phyloP scores from a whole-genome alignment of 2,329 filamentous ascomycete genomes.

The Diplodia mutila region DNA sequence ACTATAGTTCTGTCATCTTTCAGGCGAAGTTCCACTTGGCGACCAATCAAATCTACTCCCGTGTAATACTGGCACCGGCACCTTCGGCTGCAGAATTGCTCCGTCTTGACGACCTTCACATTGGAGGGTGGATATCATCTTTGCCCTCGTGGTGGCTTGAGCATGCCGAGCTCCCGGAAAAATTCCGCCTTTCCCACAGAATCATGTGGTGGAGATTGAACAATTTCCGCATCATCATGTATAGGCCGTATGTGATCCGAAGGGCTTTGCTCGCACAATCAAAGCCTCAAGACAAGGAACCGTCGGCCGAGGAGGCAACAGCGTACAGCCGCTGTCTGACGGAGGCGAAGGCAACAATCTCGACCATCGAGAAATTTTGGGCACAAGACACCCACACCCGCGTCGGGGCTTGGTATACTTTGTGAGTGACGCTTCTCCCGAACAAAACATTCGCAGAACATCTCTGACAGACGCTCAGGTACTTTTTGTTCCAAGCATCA shows the following conservation, averaged over 20 bases:
- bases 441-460: too few species aligned
- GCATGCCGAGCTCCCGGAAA: conserved; percentile 37
- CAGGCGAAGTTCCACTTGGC: conserved; percentile 53
- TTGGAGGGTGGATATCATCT: conserved; percentile 45
- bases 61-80: conserved; percentile 51
- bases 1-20: conserved; percentile 49
- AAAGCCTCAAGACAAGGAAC: conserved; percentile 28
- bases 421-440: conserved; percentile 36
- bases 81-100: conserved; percentile 49
- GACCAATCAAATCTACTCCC: conserved; percentile 51
- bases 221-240: conserved; percentile 55
- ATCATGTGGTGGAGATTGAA: conserved; percentile 51
- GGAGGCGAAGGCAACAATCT: conserved; percentile 49
- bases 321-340: conserved; percentile 46
- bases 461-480: neutral
- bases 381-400: conserved; percentile 43
- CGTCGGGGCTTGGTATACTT: conserved; percentile 51
- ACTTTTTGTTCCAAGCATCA: conserved; percentile 55
- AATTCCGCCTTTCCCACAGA: conserved; percentile 47
- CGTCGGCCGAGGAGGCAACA: conserved; percentile 29
- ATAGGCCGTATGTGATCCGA: conserved; percentile 52
- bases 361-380: conserved; percentile 47
- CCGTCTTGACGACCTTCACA: conserved; percentile 45
- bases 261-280: conserved; percentile 34
- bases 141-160: conserved; percentile 46